Evolutionary conservation across 2,329 filamentous ascomycete species (phyloP), one percentile per base, ranked within the genome.

Genomic region (Alternaria sp.): DNA sequence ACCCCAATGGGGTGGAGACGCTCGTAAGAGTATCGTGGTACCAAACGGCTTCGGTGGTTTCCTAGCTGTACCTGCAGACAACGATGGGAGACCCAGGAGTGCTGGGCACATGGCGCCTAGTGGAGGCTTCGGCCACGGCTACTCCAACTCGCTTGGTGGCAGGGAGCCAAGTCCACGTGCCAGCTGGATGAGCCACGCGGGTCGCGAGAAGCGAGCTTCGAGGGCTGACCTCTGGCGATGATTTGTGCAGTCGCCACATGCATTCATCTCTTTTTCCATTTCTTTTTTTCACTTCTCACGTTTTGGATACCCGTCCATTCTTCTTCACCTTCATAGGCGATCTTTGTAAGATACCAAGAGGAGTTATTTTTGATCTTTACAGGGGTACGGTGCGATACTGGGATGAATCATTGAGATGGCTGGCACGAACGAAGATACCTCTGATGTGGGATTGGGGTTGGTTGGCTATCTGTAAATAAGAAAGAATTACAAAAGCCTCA

Each of bases 31-130:
- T 66, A 81, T 89, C 8, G 81, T 90, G n/a, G 87, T 90, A 0
- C 87, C 87, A 0, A 90, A 90, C 71, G 88, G 88, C 2, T 88
- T 88, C 62, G 88, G 88, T 28, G 88, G 88, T 0, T 90, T 88
- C 75, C 75, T 90, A 18, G 87, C 88, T 18, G 83, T 90, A n/a
- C 88, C 88, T 1, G 73, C 73, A 4, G 68, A 75, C 32, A 60
- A 60, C n/a, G 67, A 74, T 8, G 75, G 72, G 14, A 60, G 77
- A 30, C 77, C 76, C n/a, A 64, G 71, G 32, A 79, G 75, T 55
- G 74, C 75, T 7, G 76, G 76, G 11, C 63, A 75, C 49, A 48
- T 64, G 11, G 63, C 63, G 7, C 64, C 74, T n/a, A 62, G 61
- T 18, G 65, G 64, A 16, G 66, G 62, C 26, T 66, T 69, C n/a